Evolutionary conservation across 1,139 yeast species (phyloP).

Genomic region (Wickerhamiella pararugosa): DNA sequence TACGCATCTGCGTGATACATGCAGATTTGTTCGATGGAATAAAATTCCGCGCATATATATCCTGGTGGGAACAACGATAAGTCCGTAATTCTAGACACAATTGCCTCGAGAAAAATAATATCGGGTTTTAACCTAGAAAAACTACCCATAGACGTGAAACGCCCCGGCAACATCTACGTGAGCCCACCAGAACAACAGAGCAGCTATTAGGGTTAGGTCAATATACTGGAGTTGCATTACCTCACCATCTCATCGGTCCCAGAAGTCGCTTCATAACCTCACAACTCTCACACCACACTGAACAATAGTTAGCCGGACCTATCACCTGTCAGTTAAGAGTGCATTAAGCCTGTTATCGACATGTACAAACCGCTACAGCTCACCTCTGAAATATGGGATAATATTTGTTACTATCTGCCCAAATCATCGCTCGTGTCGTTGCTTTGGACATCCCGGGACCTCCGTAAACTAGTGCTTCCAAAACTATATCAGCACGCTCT

Average conservation of each 20-base stretch:
- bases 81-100: too few species aligned
- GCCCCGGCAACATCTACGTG: too few species aligned
- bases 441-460: constrained; percentile 8
- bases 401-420: constrained; percentile 8
- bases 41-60: too few species aligned
- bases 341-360: background rate
- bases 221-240: background rate
- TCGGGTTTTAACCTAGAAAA: too few species aligned
- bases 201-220: too few species aligned
- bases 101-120: too few species aligned
- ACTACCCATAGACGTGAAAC: too few species aligned
- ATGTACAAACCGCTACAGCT: constrained; percentile 1
- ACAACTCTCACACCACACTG: background rate
- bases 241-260: background rate
- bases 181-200: too few species aligned
- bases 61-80: too few species aligned
- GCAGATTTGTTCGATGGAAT: too few species aligned
- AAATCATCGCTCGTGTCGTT: constrained; percentile 8
- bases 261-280: background rate
- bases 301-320: background rate
- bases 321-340: background rate
- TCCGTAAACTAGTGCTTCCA: constrained; percentile 9
- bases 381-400: constrained; percentile 10
- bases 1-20: too few species aligned
- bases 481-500: constrained; percentile 11